Conservation (phyloP, 2,329 filamentous ascomycete species). For the Aspergillus fumigatiaffinis region DNA sequence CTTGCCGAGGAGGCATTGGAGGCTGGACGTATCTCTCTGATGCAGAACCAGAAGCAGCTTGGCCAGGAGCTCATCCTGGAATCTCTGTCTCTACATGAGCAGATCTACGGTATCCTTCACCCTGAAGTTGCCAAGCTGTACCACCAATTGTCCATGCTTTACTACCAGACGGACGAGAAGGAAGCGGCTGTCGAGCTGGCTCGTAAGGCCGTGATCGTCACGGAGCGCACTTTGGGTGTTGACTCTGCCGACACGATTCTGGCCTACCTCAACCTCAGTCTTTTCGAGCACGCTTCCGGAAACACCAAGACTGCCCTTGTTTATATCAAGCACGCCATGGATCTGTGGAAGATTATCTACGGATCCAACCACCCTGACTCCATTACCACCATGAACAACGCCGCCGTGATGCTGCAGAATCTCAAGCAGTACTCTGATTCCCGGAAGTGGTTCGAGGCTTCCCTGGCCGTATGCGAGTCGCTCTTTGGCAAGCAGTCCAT, state of each 20-base stretch:
- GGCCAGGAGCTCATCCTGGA: constrained; percentile 95
- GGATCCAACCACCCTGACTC: constrained; percentile 91
- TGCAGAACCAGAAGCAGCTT: constrained; percentile 91
- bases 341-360: constrained; percentile 96
- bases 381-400: constrained; percentile 98
- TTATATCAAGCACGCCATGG: constrained; percentile 87
- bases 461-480: constrained; percentile 80
- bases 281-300: constrained; percentile 89
- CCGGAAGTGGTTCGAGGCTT: constrained; percentile 93
- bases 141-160: constrained; percentile 90
- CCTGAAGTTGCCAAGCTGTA: constrained; percentile 95
- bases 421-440: constrained; percentile 94
- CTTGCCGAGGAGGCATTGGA: constrained; percentile 94
- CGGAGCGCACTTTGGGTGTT: constrained; percentile 87
- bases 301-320: constrained; percentile 84
- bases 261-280: constrained; percentile 89
- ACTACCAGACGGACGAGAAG: constrained; percentile 98
- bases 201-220: constrained; percentile 92
- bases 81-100: constrained; percentile 91
- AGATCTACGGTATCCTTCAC: constrained; percentile 96
- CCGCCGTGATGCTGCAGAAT: constrained; percentile 95
- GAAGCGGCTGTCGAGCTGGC: constrained; percentile 91
- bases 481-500: constrained; percentile 86
- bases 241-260: constrained; percentile 92
- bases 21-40: constrained; percentile 90